These are phyloP conservation scores for Echinosophora koreensis DNA, from an alignment of 306 rosid species.

Conservation along the genomic window DNA sequence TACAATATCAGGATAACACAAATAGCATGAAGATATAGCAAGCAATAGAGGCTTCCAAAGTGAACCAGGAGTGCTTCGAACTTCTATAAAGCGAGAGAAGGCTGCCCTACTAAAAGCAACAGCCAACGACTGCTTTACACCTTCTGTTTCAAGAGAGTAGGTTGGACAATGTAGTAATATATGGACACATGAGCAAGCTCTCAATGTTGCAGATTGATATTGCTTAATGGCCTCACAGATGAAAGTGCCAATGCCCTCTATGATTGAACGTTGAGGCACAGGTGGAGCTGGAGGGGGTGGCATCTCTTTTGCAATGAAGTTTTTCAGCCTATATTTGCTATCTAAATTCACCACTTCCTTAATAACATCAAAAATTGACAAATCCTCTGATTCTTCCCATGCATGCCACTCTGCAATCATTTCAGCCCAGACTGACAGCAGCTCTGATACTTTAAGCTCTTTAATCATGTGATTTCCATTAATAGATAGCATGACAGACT, in stretches of 20 bases:
- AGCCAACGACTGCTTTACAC: constrained; percentile 71
- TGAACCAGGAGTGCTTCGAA: constrained; percentile 60
- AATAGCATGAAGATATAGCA: constrained; percentile 82
- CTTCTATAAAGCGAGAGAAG: constrained; percentile 65
- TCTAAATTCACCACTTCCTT: constrained; percentile 74
- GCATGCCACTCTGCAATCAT: constrained; percentile 87
- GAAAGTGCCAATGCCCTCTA: constrained; percentile 78
- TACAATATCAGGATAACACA: constrained; percentile 78
- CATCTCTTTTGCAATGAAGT: constrained; percentile 67
- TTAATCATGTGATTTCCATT: constrained; percentile 61
- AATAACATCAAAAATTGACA: constrained; percentile 80
- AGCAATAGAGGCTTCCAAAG: constrained; percentile 89
- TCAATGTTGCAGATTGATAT: constrained; percentile 83
- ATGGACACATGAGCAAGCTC: constrained; percentile 90
- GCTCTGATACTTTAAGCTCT: constrained; percentile 77
- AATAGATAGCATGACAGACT: constrained; percentile 65
- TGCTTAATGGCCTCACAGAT: constrained; percentile 74
- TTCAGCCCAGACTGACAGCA: constrained; percentile 80
- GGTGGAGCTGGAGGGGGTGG: constrained; percentile 87
- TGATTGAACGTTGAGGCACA: constrained; percentile 73
- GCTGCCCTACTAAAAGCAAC: constrained; percentile 66
- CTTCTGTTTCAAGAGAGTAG: constrained; percentile 69
- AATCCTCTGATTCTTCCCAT: constrained; percentile 91
- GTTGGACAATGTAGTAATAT: constrained; percentile 68
- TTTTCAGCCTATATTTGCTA: constrained; percentile 54